Base-by-base conservation (phyloP, 352 stramenopile species). In the Aphanomyces euteiches region DNA sequence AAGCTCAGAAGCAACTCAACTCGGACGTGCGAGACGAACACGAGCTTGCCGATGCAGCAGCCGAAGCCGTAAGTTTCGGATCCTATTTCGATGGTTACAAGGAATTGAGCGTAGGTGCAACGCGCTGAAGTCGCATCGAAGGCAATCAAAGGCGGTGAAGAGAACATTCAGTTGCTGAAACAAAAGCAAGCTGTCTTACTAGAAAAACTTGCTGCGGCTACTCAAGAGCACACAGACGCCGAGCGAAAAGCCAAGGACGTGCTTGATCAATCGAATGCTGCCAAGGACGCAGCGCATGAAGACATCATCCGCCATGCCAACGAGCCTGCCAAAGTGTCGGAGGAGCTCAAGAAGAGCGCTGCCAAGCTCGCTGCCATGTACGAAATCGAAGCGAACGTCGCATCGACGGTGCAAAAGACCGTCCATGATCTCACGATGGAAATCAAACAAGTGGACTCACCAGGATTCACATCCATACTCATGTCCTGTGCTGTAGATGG, bases 1-100 rank as follows among this genome's bases (percentile, higher is more conserved):
- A 91, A 28, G 81, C 80, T 2, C 85, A 92, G 67, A 73, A 77
- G 3, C 77, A 87, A 36, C 59, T 93, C 0, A 39, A 77, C 17
- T 36, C 70, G 0, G 82, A 90, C 15, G 47, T 76, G 45, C 56
- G 73, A 72, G 37, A 37, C 36, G 10, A 47, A 39, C 6, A 56
- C 64, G 39, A 82, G 77, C 21, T 75, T 86, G 13, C 83, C 81
- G 21, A 38, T 28, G 28, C 40, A n/a, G 64, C 64, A 12, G 64
- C 64, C 5, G 47, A 48, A 5, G 64, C 64, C 3, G 63, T 69
- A 61, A 36, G 50, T 3, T 19, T 15, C 28, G 56, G 8, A 8
- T 15, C 36, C 15, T 38, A 34, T n/a, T n/a, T 69, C 36, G 13
- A 7, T 34, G 19, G 15, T n/a, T 43, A 10, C 21, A 6, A 58